phyloP scores from a whole-genome alignment of 192 early-diverging fungal genomes.

The Podila epigama region DNA sequence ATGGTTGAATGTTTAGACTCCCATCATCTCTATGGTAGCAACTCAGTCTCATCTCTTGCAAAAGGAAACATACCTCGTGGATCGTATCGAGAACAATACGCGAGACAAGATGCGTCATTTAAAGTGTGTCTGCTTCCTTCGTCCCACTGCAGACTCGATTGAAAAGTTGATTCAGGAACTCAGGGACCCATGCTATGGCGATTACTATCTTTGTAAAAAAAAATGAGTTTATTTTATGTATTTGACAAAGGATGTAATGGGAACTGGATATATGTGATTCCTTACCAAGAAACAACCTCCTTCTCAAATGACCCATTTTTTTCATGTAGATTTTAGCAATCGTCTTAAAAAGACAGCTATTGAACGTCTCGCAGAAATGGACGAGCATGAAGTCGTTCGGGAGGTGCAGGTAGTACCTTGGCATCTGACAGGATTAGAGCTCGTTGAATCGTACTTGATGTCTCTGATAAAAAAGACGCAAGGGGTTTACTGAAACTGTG shows the following conservation, averaged over 20 bases:
- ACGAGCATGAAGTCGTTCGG: conserved; percentile 91
- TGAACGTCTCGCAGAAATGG: conserved; percentile 93
- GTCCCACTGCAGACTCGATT: conserved; percentile 86
- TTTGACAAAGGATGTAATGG: too few species aligned
- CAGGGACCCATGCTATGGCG: conserved; percentile 90
- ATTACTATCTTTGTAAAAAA: conserved; percentile 90
- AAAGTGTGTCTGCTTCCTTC: conserved; percentile 92
- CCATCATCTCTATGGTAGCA: conserved; percentile 91
- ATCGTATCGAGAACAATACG: conserved; percentile 85
- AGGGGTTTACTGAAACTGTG: background rate
- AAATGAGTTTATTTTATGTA: background rate
- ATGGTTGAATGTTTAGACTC: conserved; percentile 66
- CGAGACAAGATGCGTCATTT: conserved; percentile 95
- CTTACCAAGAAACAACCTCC: background rate
- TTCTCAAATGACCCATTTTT: background rate
- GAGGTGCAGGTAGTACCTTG: conserved; percentile 83
- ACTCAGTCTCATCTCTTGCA: conserved; percentile 93
- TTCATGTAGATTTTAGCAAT: conserved; percentile 86
- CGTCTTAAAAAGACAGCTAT: conserved; percentile 90
- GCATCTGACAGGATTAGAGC: too few species aligned
- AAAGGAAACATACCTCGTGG: conserved; percentile 94
- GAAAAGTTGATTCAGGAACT: conserved; percentile 91
- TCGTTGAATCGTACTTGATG: too few species aligned
- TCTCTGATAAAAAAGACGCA: too few species aligned
- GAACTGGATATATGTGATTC: too few species aligned